Percentiles rank a stretch among this genome's conserved stretches.
These are phyloP conservation scores for Aspergillus campestris DNA, from an alignment of 495 filamentous ascomycete genomes.

Conservation along the genomic window DNA sequence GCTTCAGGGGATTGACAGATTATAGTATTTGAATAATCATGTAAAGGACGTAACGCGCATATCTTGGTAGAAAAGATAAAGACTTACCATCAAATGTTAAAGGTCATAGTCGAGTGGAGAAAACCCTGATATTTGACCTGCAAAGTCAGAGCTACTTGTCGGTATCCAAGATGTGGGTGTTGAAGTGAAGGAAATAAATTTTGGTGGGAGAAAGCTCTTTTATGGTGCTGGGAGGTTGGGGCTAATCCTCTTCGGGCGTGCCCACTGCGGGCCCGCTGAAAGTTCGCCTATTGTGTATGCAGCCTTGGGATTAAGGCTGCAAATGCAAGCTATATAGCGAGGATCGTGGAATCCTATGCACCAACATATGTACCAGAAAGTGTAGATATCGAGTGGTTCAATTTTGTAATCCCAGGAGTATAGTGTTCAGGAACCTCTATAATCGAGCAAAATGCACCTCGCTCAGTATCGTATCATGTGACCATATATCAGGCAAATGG, in stretches of 20 bases:
- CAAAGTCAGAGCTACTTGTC: conserved; percentile 22
- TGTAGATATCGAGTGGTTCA: no score
- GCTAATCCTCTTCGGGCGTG: conserved; percentile 23
- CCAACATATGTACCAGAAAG: no score
- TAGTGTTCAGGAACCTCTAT: no score
- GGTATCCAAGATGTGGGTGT: conserved; percentile 8
- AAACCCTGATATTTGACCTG: conserved; percentile 24
- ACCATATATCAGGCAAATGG: no score
- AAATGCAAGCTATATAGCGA: no score
- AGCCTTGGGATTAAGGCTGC: no score
- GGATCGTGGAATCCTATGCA: no score
- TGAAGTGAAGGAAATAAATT: conserved; percentile 8
- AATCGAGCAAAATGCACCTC: no score
- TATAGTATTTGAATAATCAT: conserved; percentile 66
- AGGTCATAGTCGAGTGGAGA: conserved; percentile 1
- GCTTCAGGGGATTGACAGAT: conserved; percentile 92
- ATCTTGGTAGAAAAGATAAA: neutral
- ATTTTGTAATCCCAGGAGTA: no score
- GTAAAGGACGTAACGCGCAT: conserved; percentile 16
- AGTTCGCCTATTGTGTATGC: no score
- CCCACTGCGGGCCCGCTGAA: conserved; percentile 6
- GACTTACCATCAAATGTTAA: conserved; percentile 30
- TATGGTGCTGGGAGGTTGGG: conserved; percentile 2
- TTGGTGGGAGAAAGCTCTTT: conserved; percentile 17
- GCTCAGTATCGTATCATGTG: no score